Base-by-base conservation (phyloP, 345 rosid genomes). In the Eucalyptus rudis region DNA sequence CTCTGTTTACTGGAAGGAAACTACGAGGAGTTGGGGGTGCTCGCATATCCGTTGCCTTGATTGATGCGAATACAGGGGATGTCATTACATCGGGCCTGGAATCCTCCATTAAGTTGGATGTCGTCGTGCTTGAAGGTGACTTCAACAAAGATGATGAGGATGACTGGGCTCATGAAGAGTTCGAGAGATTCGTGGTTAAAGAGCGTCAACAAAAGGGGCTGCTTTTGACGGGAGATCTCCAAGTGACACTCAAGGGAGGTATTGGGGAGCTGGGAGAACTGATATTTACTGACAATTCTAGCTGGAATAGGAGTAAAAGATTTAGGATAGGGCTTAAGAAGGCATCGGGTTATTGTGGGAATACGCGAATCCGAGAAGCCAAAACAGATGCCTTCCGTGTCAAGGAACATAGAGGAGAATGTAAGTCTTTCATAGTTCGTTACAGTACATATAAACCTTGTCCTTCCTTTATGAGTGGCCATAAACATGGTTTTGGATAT, bases 11-110 rank as follows among this genome's bases (percentile, higher is more conserved):
- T 51, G 56, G 22, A 51, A 51, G 0, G 22, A 51, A 51, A 51
- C 4, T 51, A 51, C 4, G 1, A 51, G 56, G 56, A 7, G 4
- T 0, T 3, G 56, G 22, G 56, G 56, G 56, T 7, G 56, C 8
- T 17, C 22, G 9, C 3, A 51, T 51, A 17, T 17, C 9, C 1
- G 22, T 51, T 16, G 56, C 4, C 9, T 51, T 51, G 22, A 17
- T 51, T 0, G 22, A 51, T 17, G 56, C 2, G 0, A 7, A 51
- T 17, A 17, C 56, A 7, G 4, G 56, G 9, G 22, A 17, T 7
- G 56, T 51, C 4, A 0, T 51, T 7, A 17, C 56, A 51, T 51
- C 56, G 7, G 2, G 1, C 56, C 56, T 3, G 4, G 22, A 51
- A 17, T 51, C 56, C 9, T 51, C 56, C 56, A 3, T 51, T 51